Evolutionary conservation across 768 basidiomycete species (phyloP).

Genomic region (Podaxis rugospora): DNA sequence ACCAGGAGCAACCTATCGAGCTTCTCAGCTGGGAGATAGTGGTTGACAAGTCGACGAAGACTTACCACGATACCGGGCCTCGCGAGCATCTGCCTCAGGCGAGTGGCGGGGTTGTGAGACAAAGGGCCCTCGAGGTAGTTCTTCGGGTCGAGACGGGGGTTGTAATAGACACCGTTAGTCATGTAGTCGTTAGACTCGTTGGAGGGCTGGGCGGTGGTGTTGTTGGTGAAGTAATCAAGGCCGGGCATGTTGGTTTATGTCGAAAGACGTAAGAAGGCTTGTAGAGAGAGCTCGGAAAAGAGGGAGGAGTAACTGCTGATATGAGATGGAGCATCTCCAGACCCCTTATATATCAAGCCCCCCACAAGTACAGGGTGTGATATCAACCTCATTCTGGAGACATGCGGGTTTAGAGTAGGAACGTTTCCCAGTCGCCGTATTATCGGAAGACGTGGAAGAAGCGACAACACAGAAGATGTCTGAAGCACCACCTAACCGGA

Average conservation of each 20-base stretch:
- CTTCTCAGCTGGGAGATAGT: neutral
- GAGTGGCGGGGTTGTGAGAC: constrained; percentile 59
- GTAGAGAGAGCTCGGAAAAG: neutral
- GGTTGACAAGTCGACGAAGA: neutral
- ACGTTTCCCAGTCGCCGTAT: neutral
- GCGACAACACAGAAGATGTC: neutral
- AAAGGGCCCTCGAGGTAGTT: constrained; percentile 65
- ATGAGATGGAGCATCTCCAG: neutral
- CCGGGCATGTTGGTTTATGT: constrained; percentile 4
- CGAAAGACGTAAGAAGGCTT: neutral
- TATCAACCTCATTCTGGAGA: neutral
- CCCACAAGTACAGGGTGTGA: neutral
- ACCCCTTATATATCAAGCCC: neutral
- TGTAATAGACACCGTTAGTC: constrained; percentile 41
- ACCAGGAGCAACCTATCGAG: constrained; percentile 55
- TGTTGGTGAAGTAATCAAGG: constrained; percentile 6
- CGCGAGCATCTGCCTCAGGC: constrained; percentile 58
- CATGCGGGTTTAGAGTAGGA: constrained; percentile 2
- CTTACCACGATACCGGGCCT: constrained; percentile 69
- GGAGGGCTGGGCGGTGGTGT: neutral
- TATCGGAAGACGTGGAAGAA: neutral
- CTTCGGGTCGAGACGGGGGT: constrained; percentile 60
- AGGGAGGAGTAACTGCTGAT: neutral
- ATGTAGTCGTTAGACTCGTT: neutral
- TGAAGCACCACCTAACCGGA: neutral